phyloP scores from a whole-genome alignment of 1,139 yeast genomes.

The Kodamaea arcana region DNA sequence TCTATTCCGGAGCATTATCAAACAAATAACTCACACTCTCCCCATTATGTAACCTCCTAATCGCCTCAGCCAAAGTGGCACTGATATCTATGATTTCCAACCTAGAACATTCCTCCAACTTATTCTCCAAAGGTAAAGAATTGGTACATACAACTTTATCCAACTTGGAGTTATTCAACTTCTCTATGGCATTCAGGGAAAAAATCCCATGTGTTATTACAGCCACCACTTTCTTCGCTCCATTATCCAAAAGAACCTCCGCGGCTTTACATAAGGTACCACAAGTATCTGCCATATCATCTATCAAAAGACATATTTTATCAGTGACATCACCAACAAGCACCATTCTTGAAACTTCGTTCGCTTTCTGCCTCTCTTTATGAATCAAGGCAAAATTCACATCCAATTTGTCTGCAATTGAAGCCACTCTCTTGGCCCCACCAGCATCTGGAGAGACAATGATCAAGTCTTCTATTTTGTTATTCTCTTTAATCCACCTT shows the following conservation, averaged over 20 bases:
- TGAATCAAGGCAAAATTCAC: conserved; percentile 76
- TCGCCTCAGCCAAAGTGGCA: conserved; percentile 73
- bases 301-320: conserved; percentile 67
- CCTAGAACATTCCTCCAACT: conserved; percentile 45
- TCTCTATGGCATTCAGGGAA: conserved; percentile 65
- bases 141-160: conserved; percentile 69
- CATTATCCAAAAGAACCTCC: conserved; percentile 53
- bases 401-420: conserved; percentile 72
- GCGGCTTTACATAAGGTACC: conserved; percentile 79
- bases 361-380: conserved; percentile 77
- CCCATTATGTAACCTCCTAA: conserved; percentile 83
- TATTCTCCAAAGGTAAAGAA: conserved; percentile 65
- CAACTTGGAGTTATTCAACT: conserved; percentile 53
- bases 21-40: conserved; percentile 91
- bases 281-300: conserved; percentile 85
- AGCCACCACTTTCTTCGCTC: conserved; percentile 73
- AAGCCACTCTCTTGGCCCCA: conserved; percentile 81
- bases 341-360: conserved; percentile 73
- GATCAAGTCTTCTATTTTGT: conserved; percentile 46
- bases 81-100: conserved; percentile 68
- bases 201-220: conserved; percentile 80
- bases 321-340: conserved; percentile 73
- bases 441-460: conserved; percentile 85
- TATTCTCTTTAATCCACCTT: conserved; percentile 58
- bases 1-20: conserved; percentile 51